A percentile compares a stretch with the other conserved stretches of the same genome.
Conservation (phyloP, 306 rosid genomes). For the Lathyrus tuberosus region DNA sequence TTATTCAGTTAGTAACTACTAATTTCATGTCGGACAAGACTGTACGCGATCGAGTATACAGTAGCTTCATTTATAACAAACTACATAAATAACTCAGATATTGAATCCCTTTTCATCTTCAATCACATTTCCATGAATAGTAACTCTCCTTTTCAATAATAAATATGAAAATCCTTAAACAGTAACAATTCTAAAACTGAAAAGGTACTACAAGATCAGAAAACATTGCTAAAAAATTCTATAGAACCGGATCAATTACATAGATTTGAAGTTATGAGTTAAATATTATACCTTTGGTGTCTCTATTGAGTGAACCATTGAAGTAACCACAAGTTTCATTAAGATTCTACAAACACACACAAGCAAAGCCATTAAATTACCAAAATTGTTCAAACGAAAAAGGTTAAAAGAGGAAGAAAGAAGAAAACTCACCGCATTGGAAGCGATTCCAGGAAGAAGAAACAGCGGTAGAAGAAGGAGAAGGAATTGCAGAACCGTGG, state of each 20-base stretch:
- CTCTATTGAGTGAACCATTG: constrained; percentile 35
- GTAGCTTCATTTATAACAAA: background rate
- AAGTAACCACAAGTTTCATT: constrained; percentile 46
- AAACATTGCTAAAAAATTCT: background rate
- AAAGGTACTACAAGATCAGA: background rate
- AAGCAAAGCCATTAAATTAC: background rate
- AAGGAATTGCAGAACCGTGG: constrained; percentile 19
- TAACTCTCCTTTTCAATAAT: background rate
- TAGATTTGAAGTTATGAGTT: background rate
- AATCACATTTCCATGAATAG: background rate
- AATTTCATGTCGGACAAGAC: background rate
- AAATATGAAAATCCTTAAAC: background rate
- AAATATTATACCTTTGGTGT: constrained; percentile 29
- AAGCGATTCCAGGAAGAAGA: constrained; percentile 29
- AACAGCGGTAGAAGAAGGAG: constrained; percentile 34
- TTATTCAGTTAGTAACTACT: constrained; percentile 11
- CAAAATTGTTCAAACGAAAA: background rate
- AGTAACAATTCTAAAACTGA: background rate
- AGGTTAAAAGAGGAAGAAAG: background rate
- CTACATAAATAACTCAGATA: background rate
- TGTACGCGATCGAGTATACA: background rate
- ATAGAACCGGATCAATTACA: background rate
- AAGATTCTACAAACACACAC: constrained; percentile 38
- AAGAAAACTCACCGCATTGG: constrained; percentile 38
- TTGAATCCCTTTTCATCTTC: constrained; percentile 5